Percentiles rank a stretch among this genome's conserved stretches.
phyloP scores from a whole-genome alignment of 2,329 filamentous ascomycete genomes.

The Sphaerulina vaccinii region DNA sequence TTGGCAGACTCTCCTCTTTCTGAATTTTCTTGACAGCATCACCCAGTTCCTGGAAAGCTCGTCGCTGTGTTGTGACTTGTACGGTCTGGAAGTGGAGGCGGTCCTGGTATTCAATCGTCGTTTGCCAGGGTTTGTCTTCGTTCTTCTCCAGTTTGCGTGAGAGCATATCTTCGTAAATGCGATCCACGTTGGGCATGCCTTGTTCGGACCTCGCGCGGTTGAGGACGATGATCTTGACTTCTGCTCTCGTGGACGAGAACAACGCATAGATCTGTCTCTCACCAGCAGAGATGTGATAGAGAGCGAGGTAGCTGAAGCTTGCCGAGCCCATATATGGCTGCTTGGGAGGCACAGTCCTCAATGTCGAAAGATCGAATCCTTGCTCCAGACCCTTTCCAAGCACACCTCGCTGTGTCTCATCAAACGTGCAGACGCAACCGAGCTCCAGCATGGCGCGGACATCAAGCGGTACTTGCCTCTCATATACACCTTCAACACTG shows the following conservation, averaged over 20 bases:
- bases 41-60: conserved; percentile 82
- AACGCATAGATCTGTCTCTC: conserved; percentile 91
- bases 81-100: conserved; percentile 80
- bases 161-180: conserved; percentile 78
- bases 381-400: conserved; percentile 89
- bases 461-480: conserved; percentile 84
- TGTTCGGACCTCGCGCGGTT: conserved; percentile 78
- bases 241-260: conserved; percentile 77
- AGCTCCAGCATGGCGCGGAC: conserved; percentile 84
- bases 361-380: conserved; percentile 80
- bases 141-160: conserved; percentile 64
- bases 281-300: conserved; percentile 88
- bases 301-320: conserved; percentile 72
- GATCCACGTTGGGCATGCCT: conserved; percentile 85
- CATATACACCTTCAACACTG: conserved; percentile 95
- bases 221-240: conserved; percentile 85
- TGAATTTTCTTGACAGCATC: conserved; percentile 88
- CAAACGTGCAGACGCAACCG: conserved; percentile 89
- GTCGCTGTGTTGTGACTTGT: conserved; percentile 84
- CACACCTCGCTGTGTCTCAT: conserved; percentile 84
- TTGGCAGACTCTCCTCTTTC: conserved; percentile 76
- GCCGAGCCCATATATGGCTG: conserved; percentile 73
- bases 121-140: conserved; percentile 70
- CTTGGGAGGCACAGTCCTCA: conserved; percentile 67
- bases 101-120: conserved; percentile 83